phyloP scores from a whole-genome alignment of 176 grass and related monocot genomes.

The Cenchrus fungigraminus region DNA sequence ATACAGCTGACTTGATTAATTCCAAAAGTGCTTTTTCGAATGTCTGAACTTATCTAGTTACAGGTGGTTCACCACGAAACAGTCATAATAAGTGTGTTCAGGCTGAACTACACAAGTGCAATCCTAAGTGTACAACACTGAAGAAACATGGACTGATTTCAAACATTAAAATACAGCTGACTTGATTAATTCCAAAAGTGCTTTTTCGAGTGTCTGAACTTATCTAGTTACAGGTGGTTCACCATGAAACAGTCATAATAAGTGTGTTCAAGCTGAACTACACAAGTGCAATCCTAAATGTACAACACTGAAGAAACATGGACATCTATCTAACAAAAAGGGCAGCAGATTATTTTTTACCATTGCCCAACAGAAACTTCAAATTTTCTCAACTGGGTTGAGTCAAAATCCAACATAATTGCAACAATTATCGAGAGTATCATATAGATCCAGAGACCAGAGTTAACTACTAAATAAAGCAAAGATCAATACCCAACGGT shows the following conservation, averaged over 20 bases:
- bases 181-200: neutral
- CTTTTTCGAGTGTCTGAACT: slow-evolving; percentile 12
- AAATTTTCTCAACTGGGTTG: neutral
- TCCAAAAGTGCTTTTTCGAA: neutral
- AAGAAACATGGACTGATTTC: neutral
- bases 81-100: slow-evolving; percentile 1
- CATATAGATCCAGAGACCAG: neutral
- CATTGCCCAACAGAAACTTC: neutral
- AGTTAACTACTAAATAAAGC: neutral
- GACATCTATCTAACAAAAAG: neutral
- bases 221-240: neutral
- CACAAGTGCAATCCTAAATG: neutral
- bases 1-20: slow-evolving; percentile 8
- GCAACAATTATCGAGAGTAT: neutral
- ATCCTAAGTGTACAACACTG: neutral
- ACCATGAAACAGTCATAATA: neutral
- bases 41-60: slow-evolving; percentile 13
- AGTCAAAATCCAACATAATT: neutral
- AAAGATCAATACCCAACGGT: neutral
- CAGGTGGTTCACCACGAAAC: neutral
- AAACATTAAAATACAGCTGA: neutral
- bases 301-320: neutral
- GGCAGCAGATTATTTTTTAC: neutral
- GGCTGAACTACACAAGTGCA: neutral
- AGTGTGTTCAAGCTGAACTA: slow-evolving; percentile 9